Evolutionary conservation across 2,329 filamentous ascomycete genomes (phyloP).

Genomic region (Nectriaceae sp.): DNA sequence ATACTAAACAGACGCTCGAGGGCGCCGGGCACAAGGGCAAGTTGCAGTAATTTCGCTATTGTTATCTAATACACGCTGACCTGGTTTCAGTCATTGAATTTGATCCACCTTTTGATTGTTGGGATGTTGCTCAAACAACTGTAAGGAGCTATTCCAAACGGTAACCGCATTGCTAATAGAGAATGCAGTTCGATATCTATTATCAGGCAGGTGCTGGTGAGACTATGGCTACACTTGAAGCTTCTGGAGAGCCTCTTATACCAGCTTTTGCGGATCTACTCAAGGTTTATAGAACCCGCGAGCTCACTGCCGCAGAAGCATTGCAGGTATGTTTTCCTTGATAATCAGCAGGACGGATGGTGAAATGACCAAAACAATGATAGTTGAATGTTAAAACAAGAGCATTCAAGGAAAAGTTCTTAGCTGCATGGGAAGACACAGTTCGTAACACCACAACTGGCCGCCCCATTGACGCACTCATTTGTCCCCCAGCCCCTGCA

Average conservation of each 20-base stretch:
- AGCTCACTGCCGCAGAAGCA: neutral
- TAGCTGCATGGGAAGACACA: conserved; percentile 4
- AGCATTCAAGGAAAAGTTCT: conserved; percentile 17
- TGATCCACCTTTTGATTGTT: conserved; percentile 11
- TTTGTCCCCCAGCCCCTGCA: conserved; percentile 7
- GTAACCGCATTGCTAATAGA: no score
- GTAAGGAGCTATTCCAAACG: no score
- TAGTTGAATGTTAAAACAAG: no score
- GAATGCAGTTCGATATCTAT: conserved; percentile 9
- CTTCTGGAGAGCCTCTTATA: conserved; percentile 8
- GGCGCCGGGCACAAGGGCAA: conserved; percentile 8
- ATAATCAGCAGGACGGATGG: no score
- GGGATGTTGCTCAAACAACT: neutral
- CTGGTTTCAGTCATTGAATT: conserved; percentile 11
- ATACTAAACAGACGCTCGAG: neutral
- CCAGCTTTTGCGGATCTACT: conserved; percentile 5
- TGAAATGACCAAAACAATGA: no score
- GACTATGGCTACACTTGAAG: neutral
- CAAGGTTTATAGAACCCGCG: conserved; percentile 2
- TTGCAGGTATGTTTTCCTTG: conserved; percentile 1
- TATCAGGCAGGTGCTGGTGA: conserved; percentile 4
- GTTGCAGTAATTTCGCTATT: neutral
- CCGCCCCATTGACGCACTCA: conserved; percentile 5
- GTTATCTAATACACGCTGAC: no score
- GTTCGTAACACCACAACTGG: neutral